Base-by-base conservation (phyloP, 805 yeast genomes). In the Candida corydali region DNA sequence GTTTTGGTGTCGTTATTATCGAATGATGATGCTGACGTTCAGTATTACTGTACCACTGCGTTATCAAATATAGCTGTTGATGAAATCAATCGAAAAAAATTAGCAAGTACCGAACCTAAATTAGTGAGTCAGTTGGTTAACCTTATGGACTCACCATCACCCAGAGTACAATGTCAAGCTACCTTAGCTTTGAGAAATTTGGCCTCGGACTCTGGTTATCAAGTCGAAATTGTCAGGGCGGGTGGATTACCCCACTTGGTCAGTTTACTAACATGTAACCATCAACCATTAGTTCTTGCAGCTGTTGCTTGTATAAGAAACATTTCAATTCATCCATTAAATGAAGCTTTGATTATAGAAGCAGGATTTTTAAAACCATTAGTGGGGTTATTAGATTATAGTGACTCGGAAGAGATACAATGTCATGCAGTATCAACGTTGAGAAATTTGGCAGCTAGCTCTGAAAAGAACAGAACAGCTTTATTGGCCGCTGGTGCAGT, bases 291-390 rank as follows among this genome's bases (percentile, higher is more conserved):
- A 44, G 87, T 91, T 8, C 70, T 93, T 38, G 98, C 98, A 5
- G 93, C 98, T 7, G 98, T 93, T 34, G 99, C 99, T 2, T 93
- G 99, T 65, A 87, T 93, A 46, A 80, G 99, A 66, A 93, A 93
- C 60, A 87, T 93, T 38, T 88, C 97, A 7, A 93, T 93, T 44
- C 98, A 93, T 56, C 97, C 98, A 22, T 73, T 86, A 61, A 93
- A 93, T 59, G 99, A 93, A 68, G 91, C 94, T 11, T 71, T 93
- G 39, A 93, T 93, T 32, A 93, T 93, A 38, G 97, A 93, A 46
- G 96, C 98, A 4, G 98, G 98, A 1, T 93, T 93, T 65, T 72
- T 93, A 52, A 80, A 82, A 52, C 98, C 98, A 8, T 74, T 93
- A 49, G 96, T 93, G 12, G 75, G 80, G 8, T 69, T 93, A 42